Percentiles rank a stretch among this genome's conserved stretches.
phyloP scores from a whole-genome alignment of 495 filamentous ascomycete genomes.

The Rhizodiscina lignyota region DNA sequence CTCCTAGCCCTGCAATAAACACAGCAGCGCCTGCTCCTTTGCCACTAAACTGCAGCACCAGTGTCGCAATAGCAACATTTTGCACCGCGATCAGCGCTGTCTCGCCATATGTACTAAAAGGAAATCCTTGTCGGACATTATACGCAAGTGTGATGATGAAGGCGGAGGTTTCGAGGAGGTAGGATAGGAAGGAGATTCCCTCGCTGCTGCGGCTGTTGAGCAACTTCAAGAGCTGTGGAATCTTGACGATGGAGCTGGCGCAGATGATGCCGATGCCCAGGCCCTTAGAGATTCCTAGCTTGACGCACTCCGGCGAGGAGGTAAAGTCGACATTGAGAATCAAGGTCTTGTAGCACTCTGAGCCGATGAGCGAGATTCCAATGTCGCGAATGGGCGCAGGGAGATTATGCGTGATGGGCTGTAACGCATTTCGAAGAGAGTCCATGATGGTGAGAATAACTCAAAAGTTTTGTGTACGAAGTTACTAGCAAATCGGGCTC shows the following conservation, averaged over 20 bases:
- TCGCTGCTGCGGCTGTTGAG: constrained; percentile 57
- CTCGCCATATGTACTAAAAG: constrained; percentile 93
- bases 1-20: constrained; percentile 61
- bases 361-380: constrained; percentile 63
- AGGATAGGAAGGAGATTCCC: constrained; percentile 77
- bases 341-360: constrained; percentile 66
- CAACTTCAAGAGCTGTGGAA: constrained; percentile 90
- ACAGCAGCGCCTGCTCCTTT: constrained; percentile 40
- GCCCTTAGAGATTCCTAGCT: constrained; percentile 76
- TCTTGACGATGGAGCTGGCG: constrained; percentile 77
- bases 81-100: constrained; percentile 78
- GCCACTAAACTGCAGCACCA: constrained; percentile 69
- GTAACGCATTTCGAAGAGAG: constrained; percentile 43
- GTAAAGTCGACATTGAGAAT: constrained; percentile 63
- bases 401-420: constrained; percentile 63
- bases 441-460: constrained; percentile 19
- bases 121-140: constrained; percentile 75
- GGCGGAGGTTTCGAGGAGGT: constrained; percentile 73
- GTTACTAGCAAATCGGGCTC: too few relatives aligned
- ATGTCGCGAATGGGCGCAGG: constrained; percentile 61
- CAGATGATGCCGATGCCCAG: constrained; percentile 86
- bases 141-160: constrained; percentile 81
- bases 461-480: too few relatives aligned
- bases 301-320: constrained; percentile 54
- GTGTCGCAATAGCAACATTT: constrained; percentile 69